Percentiles rank a stretch among this genome's conserved stretches.
Evolutionary conservation across 768 basidiomycete genomes (phyloP).

Genomic region (Trametes villosa): DNA sequence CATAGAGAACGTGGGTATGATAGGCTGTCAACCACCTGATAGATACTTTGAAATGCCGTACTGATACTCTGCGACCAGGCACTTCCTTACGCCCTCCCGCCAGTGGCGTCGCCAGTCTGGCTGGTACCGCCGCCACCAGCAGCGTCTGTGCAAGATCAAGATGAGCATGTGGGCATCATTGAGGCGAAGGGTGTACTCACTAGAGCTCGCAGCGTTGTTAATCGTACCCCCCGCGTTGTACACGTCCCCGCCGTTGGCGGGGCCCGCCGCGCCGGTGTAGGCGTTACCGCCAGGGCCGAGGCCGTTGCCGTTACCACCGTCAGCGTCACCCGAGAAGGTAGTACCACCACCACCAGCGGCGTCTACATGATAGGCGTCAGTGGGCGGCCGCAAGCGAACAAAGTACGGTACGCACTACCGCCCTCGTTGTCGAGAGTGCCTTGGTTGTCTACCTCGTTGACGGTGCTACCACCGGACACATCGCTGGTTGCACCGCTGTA

Average conservation of each 20-base stretch:
- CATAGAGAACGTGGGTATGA: conserved; percentile 29
- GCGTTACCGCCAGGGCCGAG: conserved; percentile 33
- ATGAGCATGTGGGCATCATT: no score
- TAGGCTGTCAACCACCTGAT: conserved; percentile 27
- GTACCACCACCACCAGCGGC: conserved; percentile 23
- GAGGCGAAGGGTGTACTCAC: conserved; percentile 11
- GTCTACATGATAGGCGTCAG: no score
- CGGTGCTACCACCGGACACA: conserved; percentile 24
- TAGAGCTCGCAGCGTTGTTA: conserved; percentile 24
- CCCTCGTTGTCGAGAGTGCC: conserved; percentile 17
- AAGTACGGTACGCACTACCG: conserved; percentile 24
- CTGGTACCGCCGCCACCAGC: conserved; percentile 25
- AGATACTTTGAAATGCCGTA: conserved; percentile 15
- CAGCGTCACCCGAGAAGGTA: conserved; percentile 27
- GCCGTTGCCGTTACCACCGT: conserved; percentile 28
- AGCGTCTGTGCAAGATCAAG: conserved; percentile 8
- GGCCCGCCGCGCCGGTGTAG: conserved; percentile 28
- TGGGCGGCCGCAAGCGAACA: no score
- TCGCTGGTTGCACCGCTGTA: conserved; percentile 26
- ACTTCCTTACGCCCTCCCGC: conserved; percentile 22
- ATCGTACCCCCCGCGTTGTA: conserved; percentile 24
- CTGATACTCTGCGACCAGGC: no score
- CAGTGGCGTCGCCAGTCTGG: conserved; percentile 27
- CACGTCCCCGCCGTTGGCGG: conserved; percentile 25
- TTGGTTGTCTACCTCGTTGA: conserved; percentile 16